These are phyloP conservation scores for Phlegmacium glaucopus DNA, from an alignment of 768 basidiomycete species.

Conservation along the genomic window DNA sequence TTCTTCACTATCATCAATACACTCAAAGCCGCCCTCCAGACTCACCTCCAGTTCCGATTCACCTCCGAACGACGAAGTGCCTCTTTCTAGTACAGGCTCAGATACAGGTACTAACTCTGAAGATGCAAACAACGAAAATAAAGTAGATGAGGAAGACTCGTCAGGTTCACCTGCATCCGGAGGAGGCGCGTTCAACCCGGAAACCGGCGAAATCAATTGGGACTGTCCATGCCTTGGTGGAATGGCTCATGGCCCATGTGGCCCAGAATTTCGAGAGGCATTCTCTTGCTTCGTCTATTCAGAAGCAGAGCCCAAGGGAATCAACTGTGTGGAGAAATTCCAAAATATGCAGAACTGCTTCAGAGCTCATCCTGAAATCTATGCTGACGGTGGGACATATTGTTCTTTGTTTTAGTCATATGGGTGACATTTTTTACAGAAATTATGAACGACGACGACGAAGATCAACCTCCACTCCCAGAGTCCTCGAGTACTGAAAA, in stretches of 20 bases:
- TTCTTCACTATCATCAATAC: slow-evolving; percentile 3
- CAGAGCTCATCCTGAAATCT: slow-evolving; percentile 92
- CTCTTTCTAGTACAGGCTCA: slow-evolving; percentile 7
- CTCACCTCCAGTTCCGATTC: slow-evolving; percentile 16
- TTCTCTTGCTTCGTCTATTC: slow-evolving; percentile 97
- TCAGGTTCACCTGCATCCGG: slow-evolving; percentile 12
- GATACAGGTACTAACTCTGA: slow-evolving; percentile 1
- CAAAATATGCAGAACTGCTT: slow-evolving; percentile 98
- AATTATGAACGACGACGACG: slow-evolving; percentile 69
- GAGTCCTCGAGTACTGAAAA: slow-evolving; percentile 7
- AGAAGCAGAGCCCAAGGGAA: slow-evolving; percentile 94
- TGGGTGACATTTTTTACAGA: slow-evolving; percentile 33
- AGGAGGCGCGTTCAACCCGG: slow-evolving; percentile 83
- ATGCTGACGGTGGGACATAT: slow-evolving; percentile 75
- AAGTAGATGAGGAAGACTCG: slow-evolving; percentile 4
- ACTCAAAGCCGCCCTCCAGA: slow-evolving; percentile 4
- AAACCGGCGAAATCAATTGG: slow-evolving; percentile 99
- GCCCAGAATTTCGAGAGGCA: slow-evolving; percentile 87
- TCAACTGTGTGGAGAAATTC: slow-evolving; percentile 98
- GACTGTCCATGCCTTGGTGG: slow-evolving; percentile 98
- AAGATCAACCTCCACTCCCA: slow-evolving; percentile 28
- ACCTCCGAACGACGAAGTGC: slow-evolving; percentile 5
- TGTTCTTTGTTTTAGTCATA: slow-evolving; percentile 6
- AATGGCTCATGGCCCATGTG: slow-evolving; percentile 98
- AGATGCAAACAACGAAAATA: not conserved